Conservation (phyloP, 805 yeast species). For the Wickerhamiella azyma region DNA sequence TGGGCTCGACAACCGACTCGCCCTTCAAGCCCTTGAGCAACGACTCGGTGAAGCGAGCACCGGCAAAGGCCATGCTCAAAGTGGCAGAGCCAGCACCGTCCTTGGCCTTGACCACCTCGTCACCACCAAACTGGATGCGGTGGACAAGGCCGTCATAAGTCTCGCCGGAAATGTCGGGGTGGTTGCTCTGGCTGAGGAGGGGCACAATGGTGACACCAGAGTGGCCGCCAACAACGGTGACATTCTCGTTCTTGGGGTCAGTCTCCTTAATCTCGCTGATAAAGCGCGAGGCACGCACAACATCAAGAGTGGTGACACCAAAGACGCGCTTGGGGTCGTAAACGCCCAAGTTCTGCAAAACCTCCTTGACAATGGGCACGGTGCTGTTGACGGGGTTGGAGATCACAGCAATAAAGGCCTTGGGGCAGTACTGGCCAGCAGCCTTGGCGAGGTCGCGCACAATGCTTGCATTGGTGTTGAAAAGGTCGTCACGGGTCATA, state of each 20-base stretch:
- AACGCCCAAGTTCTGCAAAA: slow-evolving; percentile 67
- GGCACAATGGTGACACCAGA: slow-evolving; percentile 95
- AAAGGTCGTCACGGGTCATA: slow-evolving; percentile 95
- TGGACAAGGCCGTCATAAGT: slow-evolving; percentile 53
- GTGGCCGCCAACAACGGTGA: slow-evolving; percentile 93
- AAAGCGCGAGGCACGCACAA: slow-evolving; percentile 79
- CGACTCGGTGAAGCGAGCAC: slow-evolving; percentile 58
- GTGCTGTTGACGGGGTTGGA: slow-evolving; percentile 97
- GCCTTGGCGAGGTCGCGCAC: slow-evolving; percentile 86
- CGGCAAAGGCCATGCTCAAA: slow-evolving; percentile 87
- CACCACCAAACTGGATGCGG: slow-evolving; percentile 94
- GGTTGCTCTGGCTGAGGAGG: slow-evolving; percentile 67
- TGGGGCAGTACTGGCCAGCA: slow-evolving; percentile 68
- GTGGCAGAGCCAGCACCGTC: slow-evolving; percentile 92
- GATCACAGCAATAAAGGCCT: slow-evolving; percentile 69
- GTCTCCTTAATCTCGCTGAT: slow-evolving; percentile 55
- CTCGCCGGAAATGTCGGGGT: slow-evolving; percentile 45
- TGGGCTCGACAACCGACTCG: slow-evolving; percentile 35
- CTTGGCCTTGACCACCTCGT: slow-evolving; percentile 87
- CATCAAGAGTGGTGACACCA: slow-evolving; percentile 93
- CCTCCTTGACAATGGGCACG: slow-evolving; percentile 92
- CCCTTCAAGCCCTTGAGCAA: slow-evolving; percentile 33
- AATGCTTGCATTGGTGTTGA: slow-evolving; percentile 91
- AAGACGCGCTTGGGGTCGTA: slow-evolving; percentile 85
- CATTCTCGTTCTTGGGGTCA: slow-evolving; percentile 63